phyloP scores from a whole-genome alignment of 352 stramenopile genomes.

The Globisporangium cylindrosporum region DNA sequence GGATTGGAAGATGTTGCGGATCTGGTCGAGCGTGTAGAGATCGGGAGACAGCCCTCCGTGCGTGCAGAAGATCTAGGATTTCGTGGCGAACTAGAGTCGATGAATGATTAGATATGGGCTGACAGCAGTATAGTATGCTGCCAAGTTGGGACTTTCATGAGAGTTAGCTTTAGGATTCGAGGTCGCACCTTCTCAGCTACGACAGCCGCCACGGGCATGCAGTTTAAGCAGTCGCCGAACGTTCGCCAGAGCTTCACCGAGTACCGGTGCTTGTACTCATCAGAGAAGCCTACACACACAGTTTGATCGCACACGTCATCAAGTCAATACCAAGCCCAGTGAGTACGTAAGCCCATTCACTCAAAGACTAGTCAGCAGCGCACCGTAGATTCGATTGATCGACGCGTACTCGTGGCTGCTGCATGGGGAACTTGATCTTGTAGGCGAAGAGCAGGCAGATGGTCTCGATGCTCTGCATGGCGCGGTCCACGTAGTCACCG shows the following conservation, averaged over 20 bases:
- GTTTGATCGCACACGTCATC: not conserved
- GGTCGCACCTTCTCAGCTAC: constrained; percentile 90
- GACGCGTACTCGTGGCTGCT: constrained; percentile 80
- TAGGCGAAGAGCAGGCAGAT: constrained; percentile 82
- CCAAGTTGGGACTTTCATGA: too few species aligned
- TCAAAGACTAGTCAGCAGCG: not conserved
- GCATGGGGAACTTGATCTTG: constrained; percentile 87
- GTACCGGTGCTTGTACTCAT: constrained; percentile 97
- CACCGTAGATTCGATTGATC: constrained; percentile 83
- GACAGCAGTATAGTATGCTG: not conserved
- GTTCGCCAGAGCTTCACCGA: constrained; percentile 92
- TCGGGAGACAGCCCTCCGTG: constrained; percentile 92
- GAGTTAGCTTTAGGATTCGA: too few species aligned
- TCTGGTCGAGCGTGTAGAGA: constrained; percentile 97
- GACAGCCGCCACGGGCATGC: constrained; percentile 94
- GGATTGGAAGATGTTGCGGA: constrained; percentile 85
- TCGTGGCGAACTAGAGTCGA: not conserved
- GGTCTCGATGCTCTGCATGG: constrained; percentile 86
- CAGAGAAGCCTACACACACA: constrained; percentile 90
- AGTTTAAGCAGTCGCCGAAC: constrained; percentile 99
- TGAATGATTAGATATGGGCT: not conserved
- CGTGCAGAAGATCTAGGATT: constrained; percentile 95
- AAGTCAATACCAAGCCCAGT: not conserved
- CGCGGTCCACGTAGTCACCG: constrained; percentile 85
- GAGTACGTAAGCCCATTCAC: not conserved